Conservation (phyloP, 345 rosid species). For the Zanthoxylum bungeanum region DNA sequence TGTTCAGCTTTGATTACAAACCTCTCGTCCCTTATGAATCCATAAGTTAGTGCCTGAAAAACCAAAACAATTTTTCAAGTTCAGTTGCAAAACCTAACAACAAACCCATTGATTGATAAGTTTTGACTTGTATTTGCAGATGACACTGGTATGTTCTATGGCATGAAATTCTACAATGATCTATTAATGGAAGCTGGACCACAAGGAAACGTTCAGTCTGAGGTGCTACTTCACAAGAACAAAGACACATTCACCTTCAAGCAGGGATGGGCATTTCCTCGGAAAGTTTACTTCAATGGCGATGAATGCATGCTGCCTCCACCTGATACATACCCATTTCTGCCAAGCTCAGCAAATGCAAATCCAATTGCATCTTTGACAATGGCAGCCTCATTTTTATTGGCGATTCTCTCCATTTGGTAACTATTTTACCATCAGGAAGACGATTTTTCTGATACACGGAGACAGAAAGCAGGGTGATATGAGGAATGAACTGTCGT, state of each 20-base stretch:
- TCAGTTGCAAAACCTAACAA: not conserved
- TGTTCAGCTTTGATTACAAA: slow-evolving; percentile 63
- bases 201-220: slow-evolving; percentile 57
- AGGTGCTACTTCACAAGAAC: slow-evolving; percentile 47
- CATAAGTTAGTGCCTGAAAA: slow-evolving; percentile 40
- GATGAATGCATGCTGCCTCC: slow-evolving; percentile 59
- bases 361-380: slow-evolving; percentile 18
- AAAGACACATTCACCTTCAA: slow-evolving; percentile 43
- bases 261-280: slow-evolving; percentile 64
- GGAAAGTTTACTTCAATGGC: slow-evolving; percentile 56
- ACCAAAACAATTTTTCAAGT: not conserved
- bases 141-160: slow-evolving; percentile 56
- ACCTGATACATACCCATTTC: slow-evolving; percentile 48
- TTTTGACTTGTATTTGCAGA: slow-evolving; percentile 33
- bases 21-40: slow-evolving; percentile 46
- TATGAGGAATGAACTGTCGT: slow-evolving; percentile 10
- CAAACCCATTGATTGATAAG: not conserved
- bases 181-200: slow-evolving; percentile 56
- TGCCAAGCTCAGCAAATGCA: slow-evolving; percentile 32
- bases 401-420: slow-evolving; percentile 19
- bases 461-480: slow-evolving; percentile 4
- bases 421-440: slow-evolving; percentile 5
- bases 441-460: slow-evolving; percentile 9
- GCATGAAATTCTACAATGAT: slow-evolving; percentile 55
- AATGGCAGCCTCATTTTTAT: slow-evolving; percentile 27